Conservation (phyloP, 1,284 basidiomycete genomes). For the Prillingera fragicola region DNA sequence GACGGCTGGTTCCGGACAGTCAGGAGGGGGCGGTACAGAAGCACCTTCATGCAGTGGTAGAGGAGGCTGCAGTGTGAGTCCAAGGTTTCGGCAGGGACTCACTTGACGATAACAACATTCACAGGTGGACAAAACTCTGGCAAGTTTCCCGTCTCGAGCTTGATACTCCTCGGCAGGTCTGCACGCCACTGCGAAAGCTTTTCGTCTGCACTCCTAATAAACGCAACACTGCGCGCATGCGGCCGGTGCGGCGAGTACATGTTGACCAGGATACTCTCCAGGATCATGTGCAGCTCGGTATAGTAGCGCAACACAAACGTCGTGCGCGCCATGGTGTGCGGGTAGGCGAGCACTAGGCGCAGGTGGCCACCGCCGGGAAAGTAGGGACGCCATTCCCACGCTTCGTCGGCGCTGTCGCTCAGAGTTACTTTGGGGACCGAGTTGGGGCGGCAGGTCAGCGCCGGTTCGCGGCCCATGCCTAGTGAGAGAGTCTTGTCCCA, state of each 20-base stretch:
- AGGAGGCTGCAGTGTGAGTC: constrained; percentile 8
- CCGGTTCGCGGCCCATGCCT: constrained; percentile 4
- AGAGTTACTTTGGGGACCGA: constrained; percentile 8
- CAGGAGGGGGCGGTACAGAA: constrained; percentile 23
- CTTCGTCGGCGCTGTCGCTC: constrained; percentile 12
- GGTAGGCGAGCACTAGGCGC: not conserved
- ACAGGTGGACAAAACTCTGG: constrained; percentile 19
- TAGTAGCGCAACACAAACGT: constrained; percentile 10
- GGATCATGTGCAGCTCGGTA: constrained; percentile 20
- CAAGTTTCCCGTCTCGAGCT: constrained; percentile 6
- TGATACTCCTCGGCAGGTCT: constrained; percentile 5
- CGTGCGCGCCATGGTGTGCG: not conserved
- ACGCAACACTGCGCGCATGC: constrained; percentile 17
- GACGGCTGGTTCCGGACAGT: constrained; percentile 17
- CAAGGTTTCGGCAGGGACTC: not conserved
- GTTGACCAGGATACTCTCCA: constrained; percentile 24
- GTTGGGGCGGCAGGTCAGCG: constrained; percentile 4
- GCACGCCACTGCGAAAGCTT: constrained; percentile 9
- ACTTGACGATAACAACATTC: constrained; percentile 20
- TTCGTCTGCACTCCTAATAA: constrained; percentile 17
- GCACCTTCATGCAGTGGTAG: constrained; percentile 17
- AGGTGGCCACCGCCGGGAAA: constrained; percentile 2
- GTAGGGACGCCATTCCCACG: constrained; percentile 15
- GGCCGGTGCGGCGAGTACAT: constrained; percentile 25
- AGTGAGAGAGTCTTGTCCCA: constrained; percentile 11